Base-by-base conservation (phyloP, 345 rosid genomes). In the Leavenworthia alabamica region DNA sequence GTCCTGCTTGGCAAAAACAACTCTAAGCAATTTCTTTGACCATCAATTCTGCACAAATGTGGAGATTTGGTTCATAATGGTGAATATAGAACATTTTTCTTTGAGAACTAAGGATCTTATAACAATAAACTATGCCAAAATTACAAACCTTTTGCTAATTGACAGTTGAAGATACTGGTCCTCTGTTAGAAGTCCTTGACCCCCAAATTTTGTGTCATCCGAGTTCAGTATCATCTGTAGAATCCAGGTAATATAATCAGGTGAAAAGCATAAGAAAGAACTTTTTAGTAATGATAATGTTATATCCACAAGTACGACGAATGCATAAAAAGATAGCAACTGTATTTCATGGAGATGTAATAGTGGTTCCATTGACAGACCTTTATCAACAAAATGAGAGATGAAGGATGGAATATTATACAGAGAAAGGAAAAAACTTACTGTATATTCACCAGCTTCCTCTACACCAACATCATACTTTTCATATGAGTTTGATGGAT, bases 401-500 rank as follows among this genome's bases (percentile, higher is more conserved):
- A 13, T 52, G 29, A 32, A 52, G 26, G n/a, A 10, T 51, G 12
- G 7, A 4, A 51, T 28, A 42, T 54, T 37, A 62, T 31, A 17
- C 44, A 39, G 22, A 51, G 41, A 33, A 43, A 9, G 35, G 26
- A 62, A 49, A 49, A 31, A 40, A 42, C 81, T 70, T 81, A 86
- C 98, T 33, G 79, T 90, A 72, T 89, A 92, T 66, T 92, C 97
- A 64, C 98, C 98, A 23, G 98, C 98, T 79, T 92, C 98, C 64
- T 92, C 98, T 48, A 86, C 83, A 5, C 97, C 98, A 1, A 86
- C 68, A 54, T 42, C 52, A 75, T 86, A 85, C 52, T 65, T 77
- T 65, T 74, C 77, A 51, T 86, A 80, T 24, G 84, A 77, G 48
- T 77, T 66, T 64, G 85, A 75, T 35, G 98, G 98, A 70, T 89